These are phyloP conservation scores for Penicillium ucsense DNA, from an alignment of 495 filamentous ascomycete species.

Conservation along the genomic window DNA sequence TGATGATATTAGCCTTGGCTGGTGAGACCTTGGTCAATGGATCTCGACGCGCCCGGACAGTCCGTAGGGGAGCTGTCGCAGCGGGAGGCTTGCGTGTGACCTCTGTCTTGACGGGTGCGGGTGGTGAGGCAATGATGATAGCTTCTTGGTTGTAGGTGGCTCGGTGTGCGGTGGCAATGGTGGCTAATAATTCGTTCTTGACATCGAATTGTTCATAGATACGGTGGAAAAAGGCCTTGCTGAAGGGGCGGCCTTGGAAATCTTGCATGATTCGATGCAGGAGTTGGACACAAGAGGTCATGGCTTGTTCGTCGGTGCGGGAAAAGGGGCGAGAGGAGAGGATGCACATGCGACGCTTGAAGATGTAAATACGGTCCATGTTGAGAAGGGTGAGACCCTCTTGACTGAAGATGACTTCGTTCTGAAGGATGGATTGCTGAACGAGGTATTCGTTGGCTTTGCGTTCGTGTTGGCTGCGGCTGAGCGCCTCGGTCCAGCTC, in stretches of 20 bases:
- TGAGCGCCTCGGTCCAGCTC: constrained; percentile 34
- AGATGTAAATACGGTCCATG: constrained; percentile 63
- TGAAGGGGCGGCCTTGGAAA: constrained; percentile 47
- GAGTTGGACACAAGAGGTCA: constrained; percentile 42
- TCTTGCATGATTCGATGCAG: constrained; percentile 53
- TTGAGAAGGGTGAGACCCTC: constrained; percentile 58
- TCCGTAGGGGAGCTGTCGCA: constrained; percentile 4
- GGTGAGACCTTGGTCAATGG: neutral
- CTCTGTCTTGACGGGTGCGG: neutral
- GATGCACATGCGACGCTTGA: constrained; percentile 54
- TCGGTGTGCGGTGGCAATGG: constrained; percentile 49
- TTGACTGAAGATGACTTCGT: constrained; percentile 60
- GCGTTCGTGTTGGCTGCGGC: constrained; percentile 28
- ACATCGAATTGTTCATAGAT: constrained; percentile 55
- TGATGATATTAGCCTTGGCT: too few species aligned
- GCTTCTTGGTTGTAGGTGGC: constrained; percentile 43
- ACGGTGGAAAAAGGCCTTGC: constrained; percentile 47
- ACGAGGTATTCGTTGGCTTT: constrained; percentile 44
- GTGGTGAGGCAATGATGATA: constrained; percentile 25
- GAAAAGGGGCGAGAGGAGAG: constrained; percentile 33
- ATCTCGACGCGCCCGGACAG: neutral
- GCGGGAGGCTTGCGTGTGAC: constrained; percentile 12
- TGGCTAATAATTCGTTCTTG: constrained; percentile 40
- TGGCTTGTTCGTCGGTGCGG: constrained; percentile 25
- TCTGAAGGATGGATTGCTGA: constrained; percentile 55